phyloP scores from a whole-genome alignment of 225 moss, liverwort and hornwort genomes.

The Pseudoscleropodium purum region DNA sequence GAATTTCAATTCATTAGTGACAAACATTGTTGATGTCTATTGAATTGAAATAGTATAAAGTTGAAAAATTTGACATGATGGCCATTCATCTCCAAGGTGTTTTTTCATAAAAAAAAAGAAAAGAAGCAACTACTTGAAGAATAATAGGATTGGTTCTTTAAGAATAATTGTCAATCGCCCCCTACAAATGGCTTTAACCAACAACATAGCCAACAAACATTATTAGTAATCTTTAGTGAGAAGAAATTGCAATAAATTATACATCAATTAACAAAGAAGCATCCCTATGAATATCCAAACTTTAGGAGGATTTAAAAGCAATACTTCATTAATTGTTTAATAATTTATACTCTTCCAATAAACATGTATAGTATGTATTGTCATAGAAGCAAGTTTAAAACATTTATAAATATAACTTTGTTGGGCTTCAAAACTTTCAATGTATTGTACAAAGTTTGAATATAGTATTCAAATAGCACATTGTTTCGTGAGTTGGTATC shows the following conservation, averaged over 20 bases:
- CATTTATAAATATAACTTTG: not conserved
- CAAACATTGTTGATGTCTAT: not conserved
- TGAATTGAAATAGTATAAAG: not conserved
- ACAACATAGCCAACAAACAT: not conserved
- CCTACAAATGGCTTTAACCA: not conserved
- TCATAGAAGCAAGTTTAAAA: no score
- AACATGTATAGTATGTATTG: not conserved
- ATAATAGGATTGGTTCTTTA: not conserved
- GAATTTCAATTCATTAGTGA: not conserved
- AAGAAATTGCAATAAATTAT: not conserved
- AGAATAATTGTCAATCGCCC: no score
- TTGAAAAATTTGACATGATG: not conserved
- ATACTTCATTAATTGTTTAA: not conserved
- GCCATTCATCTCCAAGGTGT: no score
- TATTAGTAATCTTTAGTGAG: not conserved
- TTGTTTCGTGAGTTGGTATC: not conserved
- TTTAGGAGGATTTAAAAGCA: not conserved
- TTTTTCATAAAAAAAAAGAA: no score
- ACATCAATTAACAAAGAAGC: not conserved
- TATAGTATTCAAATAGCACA: not conserved
- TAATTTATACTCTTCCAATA: not conserved
- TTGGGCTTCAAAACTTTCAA: not conserved
- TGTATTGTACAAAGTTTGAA: no score
- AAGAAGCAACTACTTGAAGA: not conserved
- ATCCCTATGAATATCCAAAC: accelerated